A percentile compares a stretch with the other conserved stretches of the same genome.
phyloP scores from a whole-genome alignment of 257 asterid species.

The Lycium ferocissimum region DNA sequence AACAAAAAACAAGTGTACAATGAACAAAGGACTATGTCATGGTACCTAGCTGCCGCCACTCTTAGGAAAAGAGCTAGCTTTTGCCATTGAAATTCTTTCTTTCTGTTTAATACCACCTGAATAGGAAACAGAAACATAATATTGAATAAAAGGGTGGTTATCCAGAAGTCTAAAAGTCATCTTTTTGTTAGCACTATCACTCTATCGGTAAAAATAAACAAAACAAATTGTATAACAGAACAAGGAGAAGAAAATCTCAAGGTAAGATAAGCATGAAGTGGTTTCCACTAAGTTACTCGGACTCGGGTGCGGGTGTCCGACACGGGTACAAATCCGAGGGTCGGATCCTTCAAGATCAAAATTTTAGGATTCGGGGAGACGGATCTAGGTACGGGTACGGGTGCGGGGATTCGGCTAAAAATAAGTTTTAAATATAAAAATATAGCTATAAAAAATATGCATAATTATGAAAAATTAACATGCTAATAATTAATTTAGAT shows the following conservation, averaged over 20 bases:
- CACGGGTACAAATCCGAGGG: too few relatives aligned
- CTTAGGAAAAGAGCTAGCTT: constrained; percentile 77
- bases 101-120: constrained; percentile 85
- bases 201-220: constrained; percentile 1
- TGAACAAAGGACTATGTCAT: background rate
- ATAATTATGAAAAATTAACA: too few relatives aligned
- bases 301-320: too few relatives aligned
- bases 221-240: constrained; percentile 7
- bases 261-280: background rate
- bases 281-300: too few relatives aligned
- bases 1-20: background rate
- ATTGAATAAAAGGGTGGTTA: constrained; percentile 7
- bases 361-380: too few relatives aligned
- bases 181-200: background rate
- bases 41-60: constrained; percentile 79
- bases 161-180: constrained; percentile 25
- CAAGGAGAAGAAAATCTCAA: background rate
- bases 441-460: too few relatives aligned
- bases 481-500: too few relatives aligned
- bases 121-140: constrained; percentile 26
- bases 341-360: too few relatives aligned
- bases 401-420: too few relatives aligned
- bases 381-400: too few relatives aligned
- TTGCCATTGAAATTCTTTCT: constrained; percentile 88
- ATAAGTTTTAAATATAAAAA: too few relatives aligned